phyloP scores from a whole-genome alignment of 1,139 yeast genomes.

The Blastobotrys persicus region DNA sequence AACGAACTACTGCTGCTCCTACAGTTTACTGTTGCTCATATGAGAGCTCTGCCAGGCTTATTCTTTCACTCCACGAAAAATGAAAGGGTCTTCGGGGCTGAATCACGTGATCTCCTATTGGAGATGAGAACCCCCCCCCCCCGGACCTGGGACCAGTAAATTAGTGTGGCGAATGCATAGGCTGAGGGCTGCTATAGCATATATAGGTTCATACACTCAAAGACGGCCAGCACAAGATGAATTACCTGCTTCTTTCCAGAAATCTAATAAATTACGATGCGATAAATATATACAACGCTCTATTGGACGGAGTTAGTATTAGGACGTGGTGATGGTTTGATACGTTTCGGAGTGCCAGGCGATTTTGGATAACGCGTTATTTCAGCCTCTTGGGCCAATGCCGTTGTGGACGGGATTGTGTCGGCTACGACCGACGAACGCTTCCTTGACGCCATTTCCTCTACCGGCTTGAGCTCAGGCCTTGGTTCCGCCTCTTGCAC shows the following conservation, averaged over 20 bases:
- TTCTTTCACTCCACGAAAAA: too few species aligned
- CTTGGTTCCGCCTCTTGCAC: neutral
- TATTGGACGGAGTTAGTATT: neutral
- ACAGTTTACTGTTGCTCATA: too few species aligned
- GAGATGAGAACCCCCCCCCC: too few species aligned
- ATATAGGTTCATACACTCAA: too few species aligned
- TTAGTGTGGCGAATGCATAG: too few species aligned
- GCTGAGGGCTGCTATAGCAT: neutral
- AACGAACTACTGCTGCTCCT: too few species aligned
- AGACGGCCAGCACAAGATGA: too few species aligned
- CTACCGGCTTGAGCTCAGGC: neutral
- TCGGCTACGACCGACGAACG: constrained; percentile 5
- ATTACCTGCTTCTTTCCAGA: neutral
- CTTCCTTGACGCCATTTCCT: neutral
- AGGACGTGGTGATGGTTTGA: constrained; percentile 1
- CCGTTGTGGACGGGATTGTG: neutral
- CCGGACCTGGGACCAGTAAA: too few species aligned
- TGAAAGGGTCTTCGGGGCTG: too few species aligned
- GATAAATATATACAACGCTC: neutral
- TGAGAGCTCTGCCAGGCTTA: too few species aligned
- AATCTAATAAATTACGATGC: neutral
- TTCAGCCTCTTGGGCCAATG: neutral
- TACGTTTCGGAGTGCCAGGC: constrained; percentile 4
- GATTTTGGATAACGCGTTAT: neutral
- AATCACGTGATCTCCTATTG: too few species aligned